These are phyloP conservation scores for Russula ochroleuca DNA, from an alignment of 768 basidiomycete genomes.

Conservation along the genomic window DNA sequence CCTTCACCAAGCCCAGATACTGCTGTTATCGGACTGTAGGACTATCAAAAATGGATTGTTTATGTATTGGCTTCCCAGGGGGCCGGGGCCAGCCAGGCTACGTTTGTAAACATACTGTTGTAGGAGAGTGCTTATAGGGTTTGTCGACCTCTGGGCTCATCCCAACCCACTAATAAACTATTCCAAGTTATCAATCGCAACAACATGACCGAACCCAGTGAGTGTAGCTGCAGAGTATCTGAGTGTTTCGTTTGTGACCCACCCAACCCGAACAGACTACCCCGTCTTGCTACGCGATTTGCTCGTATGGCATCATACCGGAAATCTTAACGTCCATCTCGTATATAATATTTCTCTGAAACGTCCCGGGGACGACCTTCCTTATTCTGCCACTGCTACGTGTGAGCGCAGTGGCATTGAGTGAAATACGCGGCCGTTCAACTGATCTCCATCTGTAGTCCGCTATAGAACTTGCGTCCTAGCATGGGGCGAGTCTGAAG, in stretches of 20 bases:
- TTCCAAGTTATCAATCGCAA: neutral
- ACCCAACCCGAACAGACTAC: neutral
- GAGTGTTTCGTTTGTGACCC: neutral
- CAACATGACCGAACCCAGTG: neutral
- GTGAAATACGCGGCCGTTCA: neutral
- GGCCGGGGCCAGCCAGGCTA: neutral
- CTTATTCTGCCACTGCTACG: neutral
- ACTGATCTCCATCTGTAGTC: neutral
- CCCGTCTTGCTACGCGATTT: neutral
- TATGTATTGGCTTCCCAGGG: neutral
- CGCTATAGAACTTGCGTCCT: neutral
- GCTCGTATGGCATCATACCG: neutral
- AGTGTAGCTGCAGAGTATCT: neutral
- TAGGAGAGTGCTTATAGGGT: conserved; percentile 5
- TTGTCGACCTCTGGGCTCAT: neutral
- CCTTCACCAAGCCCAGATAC: conserved; percentile 11
- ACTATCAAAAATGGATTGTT: neutral
- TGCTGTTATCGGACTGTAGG: conserved; percentile 8
- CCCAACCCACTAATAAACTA: neutral
- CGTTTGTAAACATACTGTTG: neutral
- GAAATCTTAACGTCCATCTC: neutral
- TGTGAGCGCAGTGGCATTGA: neutral
- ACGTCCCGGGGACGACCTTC: neutral
- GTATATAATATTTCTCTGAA: neutral
- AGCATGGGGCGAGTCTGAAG: no score